Evolutionary conservation across 345 rosid species (phyloP), one percentile per base, ranked within the genome.

Genomic region (Populus euphratica): DNA sequence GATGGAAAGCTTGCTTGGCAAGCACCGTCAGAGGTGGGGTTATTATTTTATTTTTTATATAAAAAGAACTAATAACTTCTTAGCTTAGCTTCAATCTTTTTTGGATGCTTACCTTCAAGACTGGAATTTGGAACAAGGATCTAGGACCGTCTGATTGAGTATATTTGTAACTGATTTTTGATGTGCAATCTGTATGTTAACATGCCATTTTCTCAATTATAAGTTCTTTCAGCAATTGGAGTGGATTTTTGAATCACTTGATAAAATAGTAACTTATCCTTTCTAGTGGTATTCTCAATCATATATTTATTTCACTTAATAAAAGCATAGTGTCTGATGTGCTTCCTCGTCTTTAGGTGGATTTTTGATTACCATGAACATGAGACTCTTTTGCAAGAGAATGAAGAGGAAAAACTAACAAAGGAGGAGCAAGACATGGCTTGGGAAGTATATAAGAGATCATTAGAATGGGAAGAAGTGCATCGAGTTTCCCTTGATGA

Each of bases 401-500:
- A 96, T 16, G 99, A 96, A 83, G 98, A 94, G 64, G 99, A 96
- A 83, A 96, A 88, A 81, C 90, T 96, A 13, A 88, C 99, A 0
- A 96, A 96, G 88, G 99, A 96, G 88, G 99, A 96, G 81, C 93
- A 96, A 83, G 99, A 96, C 84, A 91, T 91, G 94, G 99, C 99
- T 25, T 96, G 99, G 99, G 99, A 96, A 89, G 95, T 96, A 36
- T 91, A 85, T 63, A 86, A 72, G 75, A 89, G 86, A 83, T 81
- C 96, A 33, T 76, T 94, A 54, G 91, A 91, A 70, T 94, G 98
- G 98, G 95, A 92, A 79, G 97, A 96, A 86, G 98, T 96, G 77
- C 98, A 89, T 29, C 90, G 94, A 4, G 90, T 84, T 44, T 78
- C 97, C 27, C 63, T 85, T 23, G 91, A 81, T 41, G 99, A 91